These are phyloP conservation scores for Termitomyces sp. DNA, from an alignment of 768 basidiomycete genomes.

Conservation along the genomic window DNA sequence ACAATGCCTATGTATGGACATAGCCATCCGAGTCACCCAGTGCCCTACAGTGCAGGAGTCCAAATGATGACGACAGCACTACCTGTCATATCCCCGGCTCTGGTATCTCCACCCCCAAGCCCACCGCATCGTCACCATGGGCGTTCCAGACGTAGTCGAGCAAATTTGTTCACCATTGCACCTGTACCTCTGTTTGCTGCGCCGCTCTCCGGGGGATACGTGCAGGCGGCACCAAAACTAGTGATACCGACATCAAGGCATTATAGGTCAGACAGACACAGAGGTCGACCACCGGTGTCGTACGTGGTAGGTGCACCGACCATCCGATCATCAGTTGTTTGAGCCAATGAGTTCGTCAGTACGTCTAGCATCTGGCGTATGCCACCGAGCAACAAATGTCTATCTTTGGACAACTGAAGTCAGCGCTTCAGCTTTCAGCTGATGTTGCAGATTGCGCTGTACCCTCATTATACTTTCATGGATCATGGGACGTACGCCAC, in stretches of 20 bases:
- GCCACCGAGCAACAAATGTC: too few relatives aligned
- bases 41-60: conserved; percentile 4
- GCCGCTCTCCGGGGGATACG: conserved; percentile 1
- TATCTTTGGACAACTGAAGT: too few relatives aligned
- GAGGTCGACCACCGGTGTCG: not conserved
- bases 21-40: not conserved
- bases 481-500: not conserved
- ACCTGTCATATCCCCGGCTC: not conserved
- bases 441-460: not conserved
- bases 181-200: not conserved
- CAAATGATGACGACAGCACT: conserved; percentile 5
- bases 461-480: not conserved
- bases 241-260: conserved; percentile 3
- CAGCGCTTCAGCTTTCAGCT: not conserved
- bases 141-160: conserved; percentile 7
- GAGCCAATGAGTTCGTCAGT: not conserved
- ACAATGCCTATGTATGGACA: conserved; percentile 11
- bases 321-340: not conserved
- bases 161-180: conserved; percentile 4
- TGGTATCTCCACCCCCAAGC: conserved; percentile 2
- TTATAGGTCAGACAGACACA: conserved; percentile 5
- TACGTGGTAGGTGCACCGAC: conserved; percentile 7
- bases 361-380: not conserved
- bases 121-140: not conserved
- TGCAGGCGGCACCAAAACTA: conserved; percentile 1